Percentiles rank a stretch among this genome's conserved stretches.
Evolutionary conservation across 2,329 filamentous ascomycete species (phyloP).

Genomic region (Alternaria tenuissima): DNA sequence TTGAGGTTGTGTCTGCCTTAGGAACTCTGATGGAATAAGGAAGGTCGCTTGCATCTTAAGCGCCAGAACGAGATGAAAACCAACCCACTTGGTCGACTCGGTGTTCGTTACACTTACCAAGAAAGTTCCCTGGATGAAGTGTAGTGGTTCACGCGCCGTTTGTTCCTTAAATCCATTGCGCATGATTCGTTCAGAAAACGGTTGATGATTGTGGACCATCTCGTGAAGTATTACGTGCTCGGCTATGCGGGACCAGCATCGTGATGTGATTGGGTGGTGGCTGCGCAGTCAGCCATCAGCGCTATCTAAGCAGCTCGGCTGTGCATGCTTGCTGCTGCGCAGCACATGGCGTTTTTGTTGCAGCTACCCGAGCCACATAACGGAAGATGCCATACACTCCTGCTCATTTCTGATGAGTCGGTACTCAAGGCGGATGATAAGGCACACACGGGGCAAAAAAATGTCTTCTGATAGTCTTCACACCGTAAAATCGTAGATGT

Average conservation of each 20-base stretch:
- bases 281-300: neutral
- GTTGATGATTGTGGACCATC: neutral
- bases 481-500: too few species aligned
- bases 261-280: neutral
- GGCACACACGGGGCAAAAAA: neutral
- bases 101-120: neutral
- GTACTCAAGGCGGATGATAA: neutral
- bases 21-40: too few species aligned
- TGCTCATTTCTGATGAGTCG: too few species aligned
- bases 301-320: neutral
- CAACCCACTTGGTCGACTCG: neutral
- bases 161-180: neutral
- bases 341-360: neutral
- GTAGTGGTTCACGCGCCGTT: slow-evolving; percentile 5
- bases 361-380: neutral
- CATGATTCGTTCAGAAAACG: neutral
- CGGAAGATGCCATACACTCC: neutral
- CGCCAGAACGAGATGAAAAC: neutral
- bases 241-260: neutral
- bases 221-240: neutral
- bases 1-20: neutral
- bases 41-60: too few species aligned
- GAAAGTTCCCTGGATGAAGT: neutral
- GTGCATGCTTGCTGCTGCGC: neutral
- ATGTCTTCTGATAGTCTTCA: too few species aligned